Conservation (phyloP, 2,329 filamentous ascomycete genomes). For the Mycogone perniciosa region DNA sequence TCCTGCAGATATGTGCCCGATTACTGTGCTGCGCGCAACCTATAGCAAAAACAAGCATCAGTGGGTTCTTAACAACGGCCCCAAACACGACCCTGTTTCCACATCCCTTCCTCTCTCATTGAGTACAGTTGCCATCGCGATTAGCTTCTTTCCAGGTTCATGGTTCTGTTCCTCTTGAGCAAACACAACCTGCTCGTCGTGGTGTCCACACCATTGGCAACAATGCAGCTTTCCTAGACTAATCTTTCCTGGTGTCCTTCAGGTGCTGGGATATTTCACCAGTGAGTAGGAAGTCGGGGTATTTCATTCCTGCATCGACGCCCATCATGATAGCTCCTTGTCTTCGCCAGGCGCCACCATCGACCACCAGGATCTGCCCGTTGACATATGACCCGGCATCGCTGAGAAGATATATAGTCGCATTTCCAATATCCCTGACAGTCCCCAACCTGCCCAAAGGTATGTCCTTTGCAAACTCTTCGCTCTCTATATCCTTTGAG, state of each 20-base stretch:
- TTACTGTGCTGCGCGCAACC: too few species aligned
- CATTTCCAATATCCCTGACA: constrained; percentile 85
- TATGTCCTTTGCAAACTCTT: constrained; percentile 40
- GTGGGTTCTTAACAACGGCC: too few species aligned
- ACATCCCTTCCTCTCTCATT: too few species aligned
- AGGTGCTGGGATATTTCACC: constrained; percentile 30
- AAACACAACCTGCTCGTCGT: too few species aligned
- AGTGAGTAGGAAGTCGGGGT: constrained; percentile 43
- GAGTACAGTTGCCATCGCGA: too few species aligned
- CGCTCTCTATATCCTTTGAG: constrained; percentile 25
- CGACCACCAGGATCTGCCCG: constrained; percentile 72
- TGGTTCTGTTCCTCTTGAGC: too few species aligned
- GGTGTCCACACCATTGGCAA: too few species aligned
- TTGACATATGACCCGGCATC: constrained; percentile 83
- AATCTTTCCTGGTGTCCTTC: constrained; percentile 28
- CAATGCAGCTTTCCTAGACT: too few species aligned
- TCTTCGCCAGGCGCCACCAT: constrained; percentile 53
- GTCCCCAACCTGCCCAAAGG: constrained; percentile 72
- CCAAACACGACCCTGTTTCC: too few species aligned
- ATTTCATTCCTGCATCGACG: constrained; percentile 41
- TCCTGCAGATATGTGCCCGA: too few species aligned
- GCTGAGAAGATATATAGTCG: constrained; percentile 82
- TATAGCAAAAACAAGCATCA: too few species aligned
- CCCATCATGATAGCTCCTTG: constrained; percentile 42
- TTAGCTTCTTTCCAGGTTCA: too few species aligned